Evolutionary conservation across 2,329 filamentous ascomycete species (phyloP).

Genomic region (Talaromyces amestolkiae): DNA sequence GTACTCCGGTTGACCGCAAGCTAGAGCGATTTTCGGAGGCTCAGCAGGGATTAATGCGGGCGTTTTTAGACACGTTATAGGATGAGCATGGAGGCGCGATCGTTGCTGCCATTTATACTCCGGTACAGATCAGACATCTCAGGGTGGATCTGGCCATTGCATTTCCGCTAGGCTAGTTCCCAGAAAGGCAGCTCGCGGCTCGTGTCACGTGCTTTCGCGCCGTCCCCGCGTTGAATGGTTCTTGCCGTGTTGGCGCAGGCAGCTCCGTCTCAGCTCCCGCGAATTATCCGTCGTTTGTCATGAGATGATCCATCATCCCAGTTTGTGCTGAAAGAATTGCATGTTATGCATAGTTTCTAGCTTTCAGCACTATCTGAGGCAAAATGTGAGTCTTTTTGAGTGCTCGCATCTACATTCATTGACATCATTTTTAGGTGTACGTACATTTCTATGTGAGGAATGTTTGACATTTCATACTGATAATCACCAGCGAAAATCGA

Average conservation of each 20-base stretch:
- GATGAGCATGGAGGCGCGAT: not conserved
- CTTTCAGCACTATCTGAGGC: too few species aligned
- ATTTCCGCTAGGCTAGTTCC: not conserved
- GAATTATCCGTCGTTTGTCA: not conserved
- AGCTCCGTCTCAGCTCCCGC: not conserved
- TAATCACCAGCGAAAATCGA: constrained; percentile 69
- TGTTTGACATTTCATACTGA: constrained; percentile 9
- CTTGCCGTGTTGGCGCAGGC: not conserved
- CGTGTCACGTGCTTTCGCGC: constrained; percentile 19
- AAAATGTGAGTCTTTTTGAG: not conserved
- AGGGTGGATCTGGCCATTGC: not conserved
- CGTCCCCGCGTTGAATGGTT: constrained; percentile 14
- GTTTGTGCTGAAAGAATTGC: not conserved
- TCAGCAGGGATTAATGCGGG: not conserved
- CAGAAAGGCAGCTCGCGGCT: not conserved
- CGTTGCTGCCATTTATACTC: not conserved
- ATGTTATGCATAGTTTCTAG: not conserved
- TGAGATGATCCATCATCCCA: not conserved
- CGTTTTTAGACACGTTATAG: not conserved
- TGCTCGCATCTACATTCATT: not conserved
- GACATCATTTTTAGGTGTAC: constrained; percentile 16
- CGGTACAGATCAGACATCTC: not conserved
- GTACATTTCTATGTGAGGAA: constrained; percentile 23
- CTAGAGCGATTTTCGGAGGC: not conserved
- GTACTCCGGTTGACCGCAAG: constrained; percentile 1